A percentile compares a stretch with the other conserved stretches of the same genome.
These are phyloP conservation scores for Pythium biforme DNA, from an alignment of 352 stramenopile species.

Conservation along the genomic window DNA sequence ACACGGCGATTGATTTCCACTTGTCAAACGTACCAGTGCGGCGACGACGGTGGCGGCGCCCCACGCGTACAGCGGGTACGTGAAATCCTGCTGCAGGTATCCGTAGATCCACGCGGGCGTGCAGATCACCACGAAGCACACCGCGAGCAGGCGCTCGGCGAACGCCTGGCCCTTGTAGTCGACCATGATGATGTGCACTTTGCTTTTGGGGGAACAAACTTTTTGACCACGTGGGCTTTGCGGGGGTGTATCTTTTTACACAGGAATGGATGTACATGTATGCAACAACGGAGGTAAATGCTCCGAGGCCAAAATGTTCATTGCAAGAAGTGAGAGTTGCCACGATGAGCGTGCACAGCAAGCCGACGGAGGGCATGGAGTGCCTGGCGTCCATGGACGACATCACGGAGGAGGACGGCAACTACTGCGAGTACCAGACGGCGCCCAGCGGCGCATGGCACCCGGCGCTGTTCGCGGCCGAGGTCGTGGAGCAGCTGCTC, in stretches of 20 bases:
- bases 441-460: conserved; percentile 88
- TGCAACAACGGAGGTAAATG: neutral
- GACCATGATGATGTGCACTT: conserved; percentile 45
- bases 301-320: neutral
- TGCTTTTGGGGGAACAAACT: neutral
- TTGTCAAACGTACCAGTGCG: conserved; percentile 42
- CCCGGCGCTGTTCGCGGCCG: conserved; percentile 66
- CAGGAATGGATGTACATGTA: neutral
- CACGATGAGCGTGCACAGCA: conserved; percentile 53
- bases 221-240: conserved; percentile 23
- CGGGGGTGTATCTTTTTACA: conserved; percentile 6
- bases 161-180: conserved; percentile 85
- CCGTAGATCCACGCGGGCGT: conserved; percentile 82
- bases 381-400: conserved; percentile 95
- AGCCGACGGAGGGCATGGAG: conserved; percentile 83
- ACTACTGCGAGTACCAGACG: conserved; percentile 93
- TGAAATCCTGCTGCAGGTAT: conserved; percentile 82
- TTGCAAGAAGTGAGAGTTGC: too few species aligned
- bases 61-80: conserved; percentile 76
- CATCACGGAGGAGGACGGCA: conserved; percentile 89
- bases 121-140: conserved; percentile 77
- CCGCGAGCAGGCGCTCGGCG: conserved; percentile 58
- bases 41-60: conserved; percentile 49
- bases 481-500: conserved; percentile 84
- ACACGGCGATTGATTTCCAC: neutral